These are phyloP conservation scores for Fragaria vesca DNA, from an alignment of 306 rosid species.

Conservation along the genomic window DNA sequence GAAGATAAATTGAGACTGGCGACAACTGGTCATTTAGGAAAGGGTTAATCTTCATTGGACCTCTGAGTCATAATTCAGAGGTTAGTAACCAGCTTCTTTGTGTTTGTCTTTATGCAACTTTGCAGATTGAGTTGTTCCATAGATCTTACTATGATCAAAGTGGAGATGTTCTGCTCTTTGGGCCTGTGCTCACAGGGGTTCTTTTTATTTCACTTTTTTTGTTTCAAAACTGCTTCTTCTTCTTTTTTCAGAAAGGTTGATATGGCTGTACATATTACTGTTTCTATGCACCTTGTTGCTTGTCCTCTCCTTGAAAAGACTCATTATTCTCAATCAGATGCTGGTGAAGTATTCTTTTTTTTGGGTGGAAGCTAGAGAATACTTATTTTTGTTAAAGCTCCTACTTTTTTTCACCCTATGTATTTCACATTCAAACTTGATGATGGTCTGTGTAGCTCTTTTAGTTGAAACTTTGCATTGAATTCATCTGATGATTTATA, in stretches of 20 bases:
- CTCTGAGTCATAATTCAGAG: not conserved
- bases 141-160: not conserved
- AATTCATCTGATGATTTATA: not conserved
- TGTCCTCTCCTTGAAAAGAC: not conserved
- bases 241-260: not conserved
- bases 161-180: not conserved
- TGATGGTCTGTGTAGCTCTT: not conserved
- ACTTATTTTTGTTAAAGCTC: not conserved
- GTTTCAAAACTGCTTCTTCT: not conserved
- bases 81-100: not conserved
- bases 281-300: not conserved
- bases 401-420: not conserved
- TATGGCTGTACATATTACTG: not conserved
- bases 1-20: not conserved
- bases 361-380: too few relatives aligned
- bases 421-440: not conserved
- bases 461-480: not conserved
- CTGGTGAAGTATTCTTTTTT: not conserved
- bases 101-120: not conserved
- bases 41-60: not conserved
- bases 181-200: not conserved
- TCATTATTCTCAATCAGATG: not conserved
- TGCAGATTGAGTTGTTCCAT: not conserved
- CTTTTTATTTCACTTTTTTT: not conserved
- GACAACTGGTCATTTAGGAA: not conserved